A percentile compares a stretch with the other conserved stretches of the same genome.
These are phyloP conservation scores for Emergomyces orientalis DNA, from an alignment of 2,329 filamentous ascomycete genomes.

Conservation along the genomic window DNA sequence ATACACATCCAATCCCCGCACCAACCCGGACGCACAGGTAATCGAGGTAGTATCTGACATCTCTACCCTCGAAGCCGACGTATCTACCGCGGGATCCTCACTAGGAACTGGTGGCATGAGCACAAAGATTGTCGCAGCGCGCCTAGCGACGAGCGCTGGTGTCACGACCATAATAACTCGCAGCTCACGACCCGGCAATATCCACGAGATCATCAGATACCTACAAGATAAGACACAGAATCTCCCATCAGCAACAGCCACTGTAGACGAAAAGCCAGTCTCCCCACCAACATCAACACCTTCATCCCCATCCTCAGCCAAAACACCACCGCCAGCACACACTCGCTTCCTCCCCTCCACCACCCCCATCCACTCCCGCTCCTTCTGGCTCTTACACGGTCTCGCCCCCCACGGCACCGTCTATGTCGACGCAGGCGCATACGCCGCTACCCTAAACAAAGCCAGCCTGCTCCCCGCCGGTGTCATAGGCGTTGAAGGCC, in stretches of 20 bases:
- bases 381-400: slow-evolving; percentile 95
- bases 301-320: slow-evolving; percentile 17
- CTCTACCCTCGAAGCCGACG: slow-evolving; percentile 69
- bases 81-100: slow-evolving; percentile 78
- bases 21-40: slow-evolving; percentile 71
- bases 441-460: slow-evolving; percentile 69
- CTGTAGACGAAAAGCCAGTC: slow-evolving; percentile 12
- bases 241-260: slow-evolving; percentile 73
- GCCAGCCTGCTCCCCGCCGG: slow-evolving; percentile 82
- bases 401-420: slow-evolving; percentile 81
- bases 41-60: slow-evolving; percentile 94
- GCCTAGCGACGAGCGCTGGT: slow-evolving; percentile 83
- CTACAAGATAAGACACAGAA: slow-evolving; percentile 47
- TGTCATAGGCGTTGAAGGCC: slow-evolving; percentile 79
- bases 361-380: slow-evolving; percentile 79
- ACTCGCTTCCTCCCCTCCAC: slow-evolving; percentile 83
- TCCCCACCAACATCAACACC: slow-evolving; percentile 28
- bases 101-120: slow-evolving; percentile 94
- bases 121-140: slow-evolving; percentile 91
- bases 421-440: slow-evolving; percentile 86
- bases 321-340: slow-evolving; percentile 56
- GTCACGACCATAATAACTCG: slow-evolving; percentile 93
- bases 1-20: slow-evolving; percentile 90
- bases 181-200: slow-evolving; percentile 88
- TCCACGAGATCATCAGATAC: slow-evolving; percentile 75